Evolutionary conservation across 768 basidiomycete species (phyloP).

Genomic region (Termitomyces sp.): DNA sequence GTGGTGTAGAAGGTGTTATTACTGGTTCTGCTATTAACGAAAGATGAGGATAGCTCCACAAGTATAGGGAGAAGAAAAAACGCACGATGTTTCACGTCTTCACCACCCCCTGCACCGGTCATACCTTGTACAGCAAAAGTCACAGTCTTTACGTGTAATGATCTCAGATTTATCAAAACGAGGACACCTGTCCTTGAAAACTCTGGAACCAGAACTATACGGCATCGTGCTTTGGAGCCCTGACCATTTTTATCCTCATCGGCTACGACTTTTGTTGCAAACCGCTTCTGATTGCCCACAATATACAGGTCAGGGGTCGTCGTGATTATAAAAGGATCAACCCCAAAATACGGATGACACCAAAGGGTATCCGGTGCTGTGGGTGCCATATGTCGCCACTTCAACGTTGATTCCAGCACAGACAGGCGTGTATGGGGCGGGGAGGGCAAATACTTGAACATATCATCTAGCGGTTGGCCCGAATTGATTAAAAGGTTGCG

Average conservation of each 20-base stretch:
- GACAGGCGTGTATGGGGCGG: slow-evolving; percentile 68
- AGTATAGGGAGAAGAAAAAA: not conserved
- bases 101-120: slow-evolving; percentile 25
- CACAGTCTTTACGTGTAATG: slow-evolving; percentile 63
- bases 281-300: slow-evolving; percentile 85
- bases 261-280: slow-evolving; percentile 66
- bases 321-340: slow-evolving; percentile 87
- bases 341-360: slow-evolving; percentile 90
- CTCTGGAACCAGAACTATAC: slow-evolving; percentile 76
- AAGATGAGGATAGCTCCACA: not conserved
- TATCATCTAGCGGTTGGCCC: slow-evolving; percentile 92
- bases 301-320: slow-evolving; percentile 88
- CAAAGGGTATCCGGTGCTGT: slow-evolving; percentile 98
- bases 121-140: slow-evolving; percentile 50
- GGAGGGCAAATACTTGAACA: slow-evolving; percentile 85
- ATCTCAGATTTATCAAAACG: slow-evolving; percentile 75
- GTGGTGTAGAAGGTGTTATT: not conserved
- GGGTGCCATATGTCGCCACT: slow-evolving; percentile 96
- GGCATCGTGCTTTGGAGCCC: slow-evolving; percentile 36
- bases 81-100: slow-evolving; percentile 12
- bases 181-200: slow-evolving; percentile 77
- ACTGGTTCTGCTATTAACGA: slow-evolving; percentile 2
- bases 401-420: slow-evolving; percentile 73
- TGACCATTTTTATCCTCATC: slow-evolving; percentile 28
- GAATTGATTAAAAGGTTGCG: slow-evolving; percentile 78